Conservation (phyloP, 2,329 filamentous ascomycete species). For the Zymoseptoria brevis region DNA sequence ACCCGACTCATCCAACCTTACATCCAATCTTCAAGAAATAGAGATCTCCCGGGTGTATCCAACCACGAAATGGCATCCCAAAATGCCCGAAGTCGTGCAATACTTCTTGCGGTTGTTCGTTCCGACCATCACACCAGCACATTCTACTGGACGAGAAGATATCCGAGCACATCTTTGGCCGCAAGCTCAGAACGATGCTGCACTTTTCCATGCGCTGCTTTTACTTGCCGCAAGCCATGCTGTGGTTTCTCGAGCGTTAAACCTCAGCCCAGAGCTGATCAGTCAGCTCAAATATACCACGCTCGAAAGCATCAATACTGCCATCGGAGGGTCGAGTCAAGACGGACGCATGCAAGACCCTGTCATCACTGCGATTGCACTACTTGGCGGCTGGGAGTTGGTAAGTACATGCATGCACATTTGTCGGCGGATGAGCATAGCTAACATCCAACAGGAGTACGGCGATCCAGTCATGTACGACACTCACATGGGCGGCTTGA, state of each 20-base stretch:
- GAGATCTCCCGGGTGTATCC: constrained; percentile 12
- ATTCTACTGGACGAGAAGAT: constrained; percentile 7
- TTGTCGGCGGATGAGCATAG: background rate
- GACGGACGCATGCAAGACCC: constrained; percentile 10
- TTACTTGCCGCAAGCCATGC: constrained; percentile 16
- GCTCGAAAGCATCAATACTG: constrained; percentile 14
- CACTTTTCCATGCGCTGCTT: constrained; percentile 15
- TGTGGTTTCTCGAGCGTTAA: constrained; percentile 8
- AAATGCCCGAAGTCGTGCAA: constrained; percentile 11
- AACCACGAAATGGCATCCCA: constrained; percentile 11
- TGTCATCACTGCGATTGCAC: constrained; percentile 13
- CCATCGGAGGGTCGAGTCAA: constrained; percentile 5
- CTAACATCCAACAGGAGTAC: constrained; percentile 9
- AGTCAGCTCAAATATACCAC: constrained; percentile 13
- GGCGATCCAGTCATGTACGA: constrained; percentile 13
- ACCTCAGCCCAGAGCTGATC: constrained; percentile 8
- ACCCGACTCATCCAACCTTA: constrained; percentile 3
- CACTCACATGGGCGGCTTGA: constrained; percentile 16
- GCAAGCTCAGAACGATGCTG: constrained; percentile 9
- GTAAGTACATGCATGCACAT: constrained; percentile 4
- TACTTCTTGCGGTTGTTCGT: constrained; percentile 13
- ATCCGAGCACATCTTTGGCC: constrained; percentile 15
- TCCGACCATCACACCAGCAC: constrained; percentile 3
- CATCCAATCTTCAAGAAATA: constrained; percentile 2
- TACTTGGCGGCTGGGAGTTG: constrained; percentile 18